Conservation (phyloP, 495 filamentous ascomycete genomes). For the Cercophora samala region DNA sequence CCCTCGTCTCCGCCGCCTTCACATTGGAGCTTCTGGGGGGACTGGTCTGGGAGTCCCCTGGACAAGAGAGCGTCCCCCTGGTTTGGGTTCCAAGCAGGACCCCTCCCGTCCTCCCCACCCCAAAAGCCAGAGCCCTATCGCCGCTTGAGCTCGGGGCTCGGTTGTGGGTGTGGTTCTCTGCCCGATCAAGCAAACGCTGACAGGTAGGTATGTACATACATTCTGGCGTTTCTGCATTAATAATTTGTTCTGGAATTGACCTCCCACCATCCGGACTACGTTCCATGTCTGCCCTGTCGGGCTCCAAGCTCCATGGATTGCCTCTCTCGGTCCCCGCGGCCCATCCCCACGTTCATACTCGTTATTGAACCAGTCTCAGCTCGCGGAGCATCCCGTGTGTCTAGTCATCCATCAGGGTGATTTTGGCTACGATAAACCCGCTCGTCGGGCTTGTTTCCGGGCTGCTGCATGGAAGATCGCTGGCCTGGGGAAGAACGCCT, state of each 20-base stretch:
- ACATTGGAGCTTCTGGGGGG: neutral
- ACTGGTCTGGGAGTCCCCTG: neutral
- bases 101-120: neutral
- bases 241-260: neutral
- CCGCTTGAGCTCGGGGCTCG: neutral
- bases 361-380: constrained; percentile 7
- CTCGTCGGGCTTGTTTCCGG: neutral
- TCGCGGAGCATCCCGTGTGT: neutral
- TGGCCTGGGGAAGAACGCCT: constrained; percentile 1
- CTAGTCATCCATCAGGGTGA: neutral
- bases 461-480: neutral
- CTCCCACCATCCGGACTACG: neutral
- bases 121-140: neutral
- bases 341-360: neutral
- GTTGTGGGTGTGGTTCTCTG: neutral
- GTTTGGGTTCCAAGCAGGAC: neutral
- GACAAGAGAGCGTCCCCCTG: neutral
- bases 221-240: neutral
- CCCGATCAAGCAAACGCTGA: constrained; percentile 6
- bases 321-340: constrained; percentile 5
- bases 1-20: constrained; percentile 3
- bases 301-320: neutral
- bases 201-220: neutral
- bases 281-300: neutral
- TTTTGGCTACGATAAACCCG: neutral